These are phyloP conservation scores for Bjerkandera adusta DNA, from an alignment of 1,284 basidiomycete genomes.

Conservation along the genomic window DNA sequence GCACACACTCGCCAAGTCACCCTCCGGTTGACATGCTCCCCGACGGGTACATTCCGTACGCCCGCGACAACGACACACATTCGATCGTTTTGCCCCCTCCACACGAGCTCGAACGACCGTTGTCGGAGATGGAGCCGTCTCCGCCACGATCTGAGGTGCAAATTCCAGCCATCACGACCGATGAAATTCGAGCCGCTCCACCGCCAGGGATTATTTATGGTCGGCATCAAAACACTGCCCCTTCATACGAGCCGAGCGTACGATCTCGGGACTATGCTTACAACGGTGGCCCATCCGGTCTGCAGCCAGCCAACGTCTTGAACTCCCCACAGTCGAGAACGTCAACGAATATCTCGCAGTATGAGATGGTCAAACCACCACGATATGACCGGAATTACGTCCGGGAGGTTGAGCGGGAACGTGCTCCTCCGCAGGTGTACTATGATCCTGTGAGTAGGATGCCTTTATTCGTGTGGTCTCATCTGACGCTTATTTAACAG, in stretches of 20 bases:
- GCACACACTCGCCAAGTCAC: constrained; percentile 23
- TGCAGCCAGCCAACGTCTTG: constrained; percentile 4
- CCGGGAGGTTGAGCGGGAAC: constrained; percentile 5
- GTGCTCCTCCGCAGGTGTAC: neutral
- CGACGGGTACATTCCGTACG: constrained; percentile 42
- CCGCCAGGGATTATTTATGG: neutral
- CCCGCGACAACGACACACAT: constrained; percentile 22
- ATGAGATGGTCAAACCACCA: constrained; percentile 24
- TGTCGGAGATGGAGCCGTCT: constrained; percentile 19
- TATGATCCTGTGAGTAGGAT: neutral
- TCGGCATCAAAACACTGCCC: constrained; percentile 1
- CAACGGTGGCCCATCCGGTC: constrained; percentile 8
- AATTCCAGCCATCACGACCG: constrained; percentile 1
- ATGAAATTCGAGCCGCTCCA: neutral
- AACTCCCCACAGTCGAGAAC: constrained; percentile 27
- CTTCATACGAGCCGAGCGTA: constrained; percentile 10
- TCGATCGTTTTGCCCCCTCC: constrained; percentile 38
- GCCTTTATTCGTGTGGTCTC: neutral
- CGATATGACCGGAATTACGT: constrained; percentile 1
- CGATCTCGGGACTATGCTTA: constrained; percentile 25
- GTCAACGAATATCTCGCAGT: constrained; percentile 29
- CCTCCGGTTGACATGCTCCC: constrained; percentile 27
- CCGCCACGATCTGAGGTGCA: constrained; percentile 5
- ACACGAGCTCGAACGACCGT: constrained; percentile 31
- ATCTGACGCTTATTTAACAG: neutral